phyloP scores from a whole-genome alignment of 495 filamentous ascomycete genomes.

The Pseudevernia furfuracea region DNA sequence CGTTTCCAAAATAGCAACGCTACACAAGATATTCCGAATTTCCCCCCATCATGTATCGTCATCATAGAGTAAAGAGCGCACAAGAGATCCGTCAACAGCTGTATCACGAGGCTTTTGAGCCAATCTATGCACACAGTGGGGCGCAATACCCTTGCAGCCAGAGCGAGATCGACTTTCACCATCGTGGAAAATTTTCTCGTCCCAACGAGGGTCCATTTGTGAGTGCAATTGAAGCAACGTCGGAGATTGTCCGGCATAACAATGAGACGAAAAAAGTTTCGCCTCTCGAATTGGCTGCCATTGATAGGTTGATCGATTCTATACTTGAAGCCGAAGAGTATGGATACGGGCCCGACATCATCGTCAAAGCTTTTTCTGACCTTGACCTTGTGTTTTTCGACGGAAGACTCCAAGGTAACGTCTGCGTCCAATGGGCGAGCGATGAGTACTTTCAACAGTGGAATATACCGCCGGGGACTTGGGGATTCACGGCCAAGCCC shows the following conservation, averaged over 20 bases:
- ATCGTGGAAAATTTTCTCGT: background rate
- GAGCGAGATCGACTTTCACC: background rate
- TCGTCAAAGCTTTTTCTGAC: background rate
- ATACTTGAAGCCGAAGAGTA: background rate
- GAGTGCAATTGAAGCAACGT: background rate
- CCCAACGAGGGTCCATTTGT: background rate
- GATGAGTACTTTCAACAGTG: background rate
- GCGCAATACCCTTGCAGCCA: background rate
- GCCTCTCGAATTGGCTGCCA: background rate
- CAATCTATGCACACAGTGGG: background rate
- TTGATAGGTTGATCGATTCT: background rate
- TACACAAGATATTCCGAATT: no score
- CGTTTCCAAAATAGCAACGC: no score
- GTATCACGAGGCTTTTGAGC: background rate
- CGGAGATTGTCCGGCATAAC: background rate
- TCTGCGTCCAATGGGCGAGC: background rate
- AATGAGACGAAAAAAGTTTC: background rate
- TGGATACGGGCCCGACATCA: background rate
- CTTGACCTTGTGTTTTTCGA: background rate
- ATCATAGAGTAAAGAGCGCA: no score
- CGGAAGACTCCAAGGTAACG: background rate
- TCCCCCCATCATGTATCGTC: no score
- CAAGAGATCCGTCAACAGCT: no score
- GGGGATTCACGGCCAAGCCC: background rate
- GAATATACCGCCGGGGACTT: background rate